Base-by-base conservation (phyloP, 169 alveolate genomes). In the Eimeria praecox region DNA sequence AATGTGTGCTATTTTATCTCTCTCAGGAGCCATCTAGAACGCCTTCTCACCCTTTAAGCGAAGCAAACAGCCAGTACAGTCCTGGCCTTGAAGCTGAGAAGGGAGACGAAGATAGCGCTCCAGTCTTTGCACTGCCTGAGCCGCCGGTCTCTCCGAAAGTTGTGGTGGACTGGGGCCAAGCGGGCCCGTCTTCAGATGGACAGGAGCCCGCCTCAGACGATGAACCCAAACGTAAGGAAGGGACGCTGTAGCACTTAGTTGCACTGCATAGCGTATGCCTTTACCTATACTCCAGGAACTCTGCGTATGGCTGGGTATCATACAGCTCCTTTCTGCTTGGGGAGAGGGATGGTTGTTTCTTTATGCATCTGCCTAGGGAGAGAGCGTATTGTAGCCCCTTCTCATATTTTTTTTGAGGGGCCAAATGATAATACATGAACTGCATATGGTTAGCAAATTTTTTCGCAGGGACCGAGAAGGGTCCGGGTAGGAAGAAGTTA, bases 81-180 rank as follows among this genome's bases (percentile, higher is more conserved):
- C 59, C 33, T 42, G n/a, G 33, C 8, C 56, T 8, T 40, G 62
- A 24, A 14, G 44, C 40, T 20, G 86, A 42, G 38, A 75, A 24
- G 86, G 86, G 56, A 22, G 59, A 24, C 18, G 62, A 75, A 42
- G 86, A 75, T 38, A 27, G 85, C 62, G 62, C 62, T 44, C 38
- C 86, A 10, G 59, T 62, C 59, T 75, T 9, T 20, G 56, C 56
- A 42, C 59, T 75, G 33, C 56, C 86, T 42, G 86, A 75, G 59
- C 35, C 35, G 20, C 86, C 30, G 56, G 40, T 20, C 49, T 75
- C 86, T 30, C 86, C 86, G 2, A 75, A n/a, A 38, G 35, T 75
- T 22, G 59, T 22, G 86, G 59, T 75, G 86, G 59, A 75, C 40
- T 75, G 86, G 86, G 59, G 59, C 62, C 86, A 75, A 69, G 10